phyloP scores from a whole-genome alignment of 306 rosid species.

The Glycyrrhiza uralensis region DNA sequence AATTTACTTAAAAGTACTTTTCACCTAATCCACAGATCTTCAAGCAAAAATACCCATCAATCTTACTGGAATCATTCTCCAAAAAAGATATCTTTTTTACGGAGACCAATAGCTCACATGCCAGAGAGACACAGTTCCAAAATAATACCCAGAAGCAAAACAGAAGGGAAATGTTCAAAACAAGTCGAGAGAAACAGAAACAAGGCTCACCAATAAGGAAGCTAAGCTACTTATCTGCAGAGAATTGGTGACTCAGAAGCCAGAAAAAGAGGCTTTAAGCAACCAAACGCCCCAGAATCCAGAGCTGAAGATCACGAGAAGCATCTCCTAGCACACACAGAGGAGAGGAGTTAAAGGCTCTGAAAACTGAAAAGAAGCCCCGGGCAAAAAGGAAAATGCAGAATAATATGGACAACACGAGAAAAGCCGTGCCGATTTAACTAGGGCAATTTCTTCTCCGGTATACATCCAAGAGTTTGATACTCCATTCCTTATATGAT shows the following conservation, averaged over 20 bases:
- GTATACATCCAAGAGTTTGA: no score
- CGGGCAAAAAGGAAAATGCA: neutral
- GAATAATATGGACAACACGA: neutral
- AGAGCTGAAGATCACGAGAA: conserved; percentile 35
- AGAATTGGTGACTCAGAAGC: conserved; percentile 1
- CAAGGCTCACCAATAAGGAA: conserved; percentile 14
- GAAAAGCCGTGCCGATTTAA: neutral
- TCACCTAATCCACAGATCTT: conserved; percentile 21
- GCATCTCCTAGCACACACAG: neutral
- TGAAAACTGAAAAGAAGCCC: conserved; percentile 16
- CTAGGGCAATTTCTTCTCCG: no score
- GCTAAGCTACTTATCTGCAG: conserved; percentile 44
- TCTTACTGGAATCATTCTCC: conserved; percentile 9
- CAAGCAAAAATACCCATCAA: neutral
- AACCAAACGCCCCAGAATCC: conserved; percentile 34
- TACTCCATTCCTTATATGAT: no score
- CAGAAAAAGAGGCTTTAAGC: conserved; percentile 3
- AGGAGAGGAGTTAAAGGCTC: neutral
- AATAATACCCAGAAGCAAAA: conserved; percentile 16
- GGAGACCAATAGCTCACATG: conserved; percentile 10
- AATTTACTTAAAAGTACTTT: neutral
- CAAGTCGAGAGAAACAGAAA: neutral
- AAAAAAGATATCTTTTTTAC: neutral
- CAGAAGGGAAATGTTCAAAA: neutral
- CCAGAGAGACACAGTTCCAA: neutral